phyloP scores from a whole-genome alignment of 345 rosid species.

The Mallotus nudiflorus region DNA sequence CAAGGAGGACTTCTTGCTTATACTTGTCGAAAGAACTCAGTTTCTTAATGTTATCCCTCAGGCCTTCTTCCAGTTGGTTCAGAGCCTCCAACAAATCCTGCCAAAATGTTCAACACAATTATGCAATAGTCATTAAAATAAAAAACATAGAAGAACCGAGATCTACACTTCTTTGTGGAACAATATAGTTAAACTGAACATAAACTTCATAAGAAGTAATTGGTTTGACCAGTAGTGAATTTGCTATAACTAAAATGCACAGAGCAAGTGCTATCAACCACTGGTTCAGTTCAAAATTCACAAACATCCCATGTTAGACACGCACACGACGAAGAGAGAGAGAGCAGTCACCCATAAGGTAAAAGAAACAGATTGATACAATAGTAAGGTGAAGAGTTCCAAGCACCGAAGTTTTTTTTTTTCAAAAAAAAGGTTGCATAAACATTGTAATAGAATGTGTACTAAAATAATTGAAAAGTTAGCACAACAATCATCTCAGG shows the following conservation, averaged over 20 bases:
- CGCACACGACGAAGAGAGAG: background rate
- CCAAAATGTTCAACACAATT: conserved; percentile 16
- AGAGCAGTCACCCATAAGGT: background rate
- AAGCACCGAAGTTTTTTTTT: no score
- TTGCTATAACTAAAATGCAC: background rate
- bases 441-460: no score
- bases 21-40: conserved; percentile 94
- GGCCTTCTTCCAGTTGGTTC: conserved; percentile 80
- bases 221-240: background rate
- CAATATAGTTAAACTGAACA: background rate
- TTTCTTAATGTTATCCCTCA: conserved; percentile 75
- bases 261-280: background rate
- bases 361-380: background rate
- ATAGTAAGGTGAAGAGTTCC: background rate
- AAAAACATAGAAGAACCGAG: background rate
- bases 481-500: no score
- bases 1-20: conserved; percentile 95
- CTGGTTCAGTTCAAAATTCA: background rate
- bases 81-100: conserved; percentile 89
- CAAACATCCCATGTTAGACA: background rate
- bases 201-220: background rate
- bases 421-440: no score
- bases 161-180: background rate
- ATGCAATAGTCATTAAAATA: background rate
- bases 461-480: no score